Evolutionary conservation across 2,329 filamentous ascomycete genomes (phyloP), one percentile per base, ranked within the genome.

Genomic region (Ophiocordyceps camponoti-floridani): DNA sequence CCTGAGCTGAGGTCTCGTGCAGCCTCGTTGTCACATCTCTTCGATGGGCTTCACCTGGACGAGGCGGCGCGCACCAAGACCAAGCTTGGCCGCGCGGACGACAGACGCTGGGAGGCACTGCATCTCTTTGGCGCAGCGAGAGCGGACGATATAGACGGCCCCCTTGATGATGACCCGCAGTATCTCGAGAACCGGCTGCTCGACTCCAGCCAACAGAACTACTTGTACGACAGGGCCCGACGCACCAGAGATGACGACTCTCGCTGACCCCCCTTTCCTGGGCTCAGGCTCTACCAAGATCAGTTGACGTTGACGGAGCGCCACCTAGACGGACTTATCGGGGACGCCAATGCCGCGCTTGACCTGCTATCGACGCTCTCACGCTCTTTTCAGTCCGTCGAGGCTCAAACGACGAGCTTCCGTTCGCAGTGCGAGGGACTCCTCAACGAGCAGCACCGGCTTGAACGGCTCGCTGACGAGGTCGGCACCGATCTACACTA

Each of bases 401-500:
- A 95, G 54, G 69, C 75, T 10, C 89, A 96, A 63, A 98, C 91
- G 0, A 84, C 82, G n/a, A 81, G 83, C 13, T 96, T 98, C 65
- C 84, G 88, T 58, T 77, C 82, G 42, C 87, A 94, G 61, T 98
- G 91, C 62, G 86, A 95, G 57, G 83, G 85, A 46, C 70, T 98
- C 2, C 66, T 96, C 28, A 69, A 75, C 1, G 88, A 94, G 54
- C 87, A 96, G 63, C 77, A 73, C 53, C 77, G 84, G 23, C 71
- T 95, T 38, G 79, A 84, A 49, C 74, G 72, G 51, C 72, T 98
- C 40, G 86, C 87, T 3, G 77, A 93, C 51, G 81, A 87, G 47
- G 82, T 98, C 46, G 82, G 84, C 26, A 83, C 84, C 23, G 93
- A 95, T 53, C 68, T 95, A n/a, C 80, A 88, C 56, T 95, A 94